A percentile compares a stretch with the other conserved stretches of the same genome.
Evolutionary conservation across 176 grass and related monocot species (phyloP).

Genomic region (Pontederia paniculata): DNA sequence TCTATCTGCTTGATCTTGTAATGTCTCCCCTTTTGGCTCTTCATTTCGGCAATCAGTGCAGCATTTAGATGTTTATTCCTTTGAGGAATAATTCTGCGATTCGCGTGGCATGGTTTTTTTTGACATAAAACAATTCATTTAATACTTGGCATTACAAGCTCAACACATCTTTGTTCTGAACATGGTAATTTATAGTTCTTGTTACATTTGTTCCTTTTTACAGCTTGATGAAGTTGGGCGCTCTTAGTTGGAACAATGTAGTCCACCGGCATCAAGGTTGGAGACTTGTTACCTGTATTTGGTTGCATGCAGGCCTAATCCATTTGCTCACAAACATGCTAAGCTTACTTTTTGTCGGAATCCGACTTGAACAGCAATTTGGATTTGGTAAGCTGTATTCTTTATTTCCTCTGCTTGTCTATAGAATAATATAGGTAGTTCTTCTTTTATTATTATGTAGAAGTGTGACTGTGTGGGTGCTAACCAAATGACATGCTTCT

Average conservation of each 20-base stretch:
- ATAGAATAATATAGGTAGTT: not conserved
- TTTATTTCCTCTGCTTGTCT: not conserved
- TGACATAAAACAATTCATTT: no score
- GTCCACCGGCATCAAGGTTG: conserved; percentile 79
- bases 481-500: not conserved
- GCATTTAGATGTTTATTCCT: no score
- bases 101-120: no score
- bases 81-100: no score
- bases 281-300: conserved; percentile 76
- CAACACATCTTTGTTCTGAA: no score
- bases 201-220: conserved; percentile 3
- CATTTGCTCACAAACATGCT: conserved; percentile 94
- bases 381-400: conserved; percentile 59
- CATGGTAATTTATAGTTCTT: not conserved
- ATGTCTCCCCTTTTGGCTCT: no score
- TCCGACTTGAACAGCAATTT: conserved; percentile 95
- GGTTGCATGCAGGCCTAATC: conserved; percentile 84
- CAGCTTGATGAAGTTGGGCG: conserved; percentile 82
- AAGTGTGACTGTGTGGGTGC: not conserved
- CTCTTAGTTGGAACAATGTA: conserved; percentile 76
- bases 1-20: no score
- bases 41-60: no score
- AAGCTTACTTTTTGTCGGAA: conserved; percentile 81
- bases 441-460: not conserved
- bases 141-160: no score